A percentile compares a stretch with the other conserved stretches of the same genome.
Evolutionary conservation across 192 early-diverging fungal genomes (phyloP).

Genomic region (Umbelopsis vinacea): DNA sequence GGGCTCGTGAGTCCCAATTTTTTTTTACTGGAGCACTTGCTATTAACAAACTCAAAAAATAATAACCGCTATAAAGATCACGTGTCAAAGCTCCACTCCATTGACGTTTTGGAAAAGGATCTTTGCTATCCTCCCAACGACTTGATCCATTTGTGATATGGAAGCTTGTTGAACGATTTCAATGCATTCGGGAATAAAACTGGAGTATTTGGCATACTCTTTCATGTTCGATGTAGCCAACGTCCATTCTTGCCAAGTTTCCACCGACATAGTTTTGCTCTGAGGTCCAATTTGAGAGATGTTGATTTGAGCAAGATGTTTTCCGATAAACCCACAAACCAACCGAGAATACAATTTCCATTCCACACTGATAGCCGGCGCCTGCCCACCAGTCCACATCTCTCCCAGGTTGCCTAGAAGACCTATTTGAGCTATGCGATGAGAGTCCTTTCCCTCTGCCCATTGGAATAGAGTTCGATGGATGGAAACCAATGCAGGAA

Average conservation of each 20-base stretch:
- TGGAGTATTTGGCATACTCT: not conserved
- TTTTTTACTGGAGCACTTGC: not conserved
- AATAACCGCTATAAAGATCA: not conserved
- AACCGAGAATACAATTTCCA: conserved; percentile 21
- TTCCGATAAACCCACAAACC: conserved; percentile 16
- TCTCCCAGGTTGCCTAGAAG: not conserved
- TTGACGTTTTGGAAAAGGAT: not conserved
- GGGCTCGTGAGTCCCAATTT: not conserved
- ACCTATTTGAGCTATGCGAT: conserved; percentile 6
- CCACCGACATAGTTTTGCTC: not conserved
- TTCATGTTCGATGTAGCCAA: not conserved
- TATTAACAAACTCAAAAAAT: not conserved
- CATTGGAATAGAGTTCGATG: conserved; percentile 6
- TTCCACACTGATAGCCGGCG: not conserved
- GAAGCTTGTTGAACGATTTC: not conserved
- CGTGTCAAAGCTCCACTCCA: not conserved
- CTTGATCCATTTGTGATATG: not conserved
- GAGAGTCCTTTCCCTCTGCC: conserved; percentile 1
- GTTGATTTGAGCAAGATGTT: not conserved
- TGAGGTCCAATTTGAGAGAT: conserved; percentile 3
- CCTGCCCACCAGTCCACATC: not conserved
- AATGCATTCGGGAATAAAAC: not conserved
- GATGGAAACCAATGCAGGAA: not conserved
- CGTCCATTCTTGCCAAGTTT: conserved; percentile 7
- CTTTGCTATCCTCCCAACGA: conserved; percentile 9